phyloP scores from a whole-genome alignment of 306 rosid genomes.

The Cicer bijugum region DNA sequence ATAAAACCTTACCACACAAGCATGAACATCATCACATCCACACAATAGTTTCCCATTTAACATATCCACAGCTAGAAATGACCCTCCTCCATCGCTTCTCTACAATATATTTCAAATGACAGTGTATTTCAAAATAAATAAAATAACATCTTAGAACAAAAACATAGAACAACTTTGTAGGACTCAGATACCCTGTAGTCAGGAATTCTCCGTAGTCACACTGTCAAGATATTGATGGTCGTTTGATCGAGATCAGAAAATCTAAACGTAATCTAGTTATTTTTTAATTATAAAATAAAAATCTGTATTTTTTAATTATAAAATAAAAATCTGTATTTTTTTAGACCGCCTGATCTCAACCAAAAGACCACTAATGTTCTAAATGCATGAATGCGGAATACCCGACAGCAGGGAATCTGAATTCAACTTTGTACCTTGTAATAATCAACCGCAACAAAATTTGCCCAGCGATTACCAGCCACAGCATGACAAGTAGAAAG shows the following conservation, averaged over 20 bases:
- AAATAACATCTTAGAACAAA: neutral
- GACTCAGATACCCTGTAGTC: no score
- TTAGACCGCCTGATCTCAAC: no score
- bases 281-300: no score
- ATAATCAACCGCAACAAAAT: constrained; percentile 56
- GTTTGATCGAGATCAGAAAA: no score
- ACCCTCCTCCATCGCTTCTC: constrained; percentile 58
- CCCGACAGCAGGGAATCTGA: no score
- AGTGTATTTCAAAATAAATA: neutral
- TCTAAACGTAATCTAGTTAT: no score
- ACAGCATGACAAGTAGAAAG: constrained; percentile 43
- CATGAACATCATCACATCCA: constrained; percentile 50
- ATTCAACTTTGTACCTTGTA: constrained; percentile 46
- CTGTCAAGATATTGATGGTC: no score
- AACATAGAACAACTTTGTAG: neutral
- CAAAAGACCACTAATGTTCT: no score
- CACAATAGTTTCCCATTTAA: constrained; percentile 50
- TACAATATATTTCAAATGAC: constrained; percentile 20
- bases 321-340: no score
- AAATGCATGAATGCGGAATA: no score
- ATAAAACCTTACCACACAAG: constrained; percentile 41
- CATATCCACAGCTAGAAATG: constrained; percentile 53
- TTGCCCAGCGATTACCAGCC: constrained; percentile 53
- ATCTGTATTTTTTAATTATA: no score
- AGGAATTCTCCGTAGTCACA: no score